These are phyloP conservation scores for Rhizophagus prolifer DNA, from an alignment of 192 early-diverging fungal genomes.

Conservation along the genomic window DNA sequence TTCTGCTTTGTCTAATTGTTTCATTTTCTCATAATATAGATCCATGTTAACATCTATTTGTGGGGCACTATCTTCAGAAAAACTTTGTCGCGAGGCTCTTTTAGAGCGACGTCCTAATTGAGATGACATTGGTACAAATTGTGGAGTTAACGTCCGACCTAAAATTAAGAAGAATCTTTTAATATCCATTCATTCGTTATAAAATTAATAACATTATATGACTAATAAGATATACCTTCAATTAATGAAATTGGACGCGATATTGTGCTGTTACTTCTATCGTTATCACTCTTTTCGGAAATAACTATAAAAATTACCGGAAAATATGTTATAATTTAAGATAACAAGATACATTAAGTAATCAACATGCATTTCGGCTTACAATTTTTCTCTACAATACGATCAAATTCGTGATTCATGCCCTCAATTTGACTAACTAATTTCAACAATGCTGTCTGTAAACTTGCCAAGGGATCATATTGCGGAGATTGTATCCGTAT, in stretches of 20 bases:
- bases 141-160: not conserved
- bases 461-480: slow-evolving; percentile 31
- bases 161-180: no score
- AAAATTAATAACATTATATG: not conserved
- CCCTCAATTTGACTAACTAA: slow-evolving; percentile 49
- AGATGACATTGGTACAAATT: not conserved
- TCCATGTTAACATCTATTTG: slow-evolving; percentile 6
- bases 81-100: slow-evolving; percentile 9
- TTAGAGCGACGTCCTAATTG: slow-evolving; percentile 6
- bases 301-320: not conserved
- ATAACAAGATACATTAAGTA: not conserved
- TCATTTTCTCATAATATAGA: slow-evolving; percentile 15
- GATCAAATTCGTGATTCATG: slow-evolving; percentile 45
- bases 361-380: not conserved
- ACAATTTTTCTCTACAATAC: slow-evolving; percentile 44
- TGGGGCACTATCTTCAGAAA: slow-evolving; percentile 10
- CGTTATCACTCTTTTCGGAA: not conserved
- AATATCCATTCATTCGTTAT: not conserved
- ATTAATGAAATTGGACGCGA: not conserved
- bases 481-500: not conserved
- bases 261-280: not conserved
- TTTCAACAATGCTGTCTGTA: slow-evolving; percentile 33
- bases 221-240: not conserved
- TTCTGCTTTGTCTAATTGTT: slow-evolving; percentile 27
- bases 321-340: not conserved